Conservation (phyloP, 208 protist species). For the Leishmania gerbilli region DNA sequence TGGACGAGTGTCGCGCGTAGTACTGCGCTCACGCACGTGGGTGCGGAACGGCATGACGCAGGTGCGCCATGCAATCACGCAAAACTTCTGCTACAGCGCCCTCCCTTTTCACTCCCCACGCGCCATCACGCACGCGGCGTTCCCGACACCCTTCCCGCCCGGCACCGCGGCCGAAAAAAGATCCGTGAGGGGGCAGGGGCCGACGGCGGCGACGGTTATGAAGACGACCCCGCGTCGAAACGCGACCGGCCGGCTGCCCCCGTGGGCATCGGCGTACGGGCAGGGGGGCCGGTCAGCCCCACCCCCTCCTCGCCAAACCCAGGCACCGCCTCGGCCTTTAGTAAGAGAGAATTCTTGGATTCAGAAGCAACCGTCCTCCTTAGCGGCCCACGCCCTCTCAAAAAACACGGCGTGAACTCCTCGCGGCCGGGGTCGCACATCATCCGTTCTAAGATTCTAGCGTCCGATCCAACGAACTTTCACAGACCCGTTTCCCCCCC, state of each 20-base stretch:
- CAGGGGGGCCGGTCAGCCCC: neutral
- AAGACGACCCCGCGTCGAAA: conserved; percentile 21
- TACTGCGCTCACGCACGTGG: neutral
- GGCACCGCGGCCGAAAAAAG: neutral
- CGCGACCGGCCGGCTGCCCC: neutral
- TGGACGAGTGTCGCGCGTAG: neutral
- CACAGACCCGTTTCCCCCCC: too few relatives aligned
- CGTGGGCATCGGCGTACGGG: neutral
- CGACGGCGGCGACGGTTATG: conserved; percentile 27
- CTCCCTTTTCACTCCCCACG: neutral
- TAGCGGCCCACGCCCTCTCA: conserved; percentile 14
- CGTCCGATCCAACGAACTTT: accelerated
- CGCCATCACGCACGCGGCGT: neutral
- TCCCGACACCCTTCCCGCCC: neutral
- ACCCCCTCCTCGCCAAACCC: neutral
- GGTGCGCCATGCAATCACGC: too few relatives aligned
- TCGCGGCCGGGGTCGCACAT: too few relatives aligned
- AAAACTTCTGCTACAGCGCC: neutral
- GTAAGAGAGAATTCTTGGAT: neutral
- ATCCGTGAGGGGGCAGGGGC: conserved; percentile 12
- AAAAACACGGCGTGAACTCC: conserved; percentile 5
- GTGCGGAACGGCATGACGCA: neutral
- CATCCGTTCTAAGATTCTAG: too few relatives aligned
- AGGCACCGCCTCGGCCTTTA: neutral
- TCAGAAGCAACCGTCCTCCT: conserved; percentile 32